A percentile compares a stretch with the other conserved stretches of the same genome.
These are phyloP conservation scores for Trichoderma simmonsii DNA, from an alignment of 2,329 filamentous ascomycete species.

Conservation along the genomic window DNA sequence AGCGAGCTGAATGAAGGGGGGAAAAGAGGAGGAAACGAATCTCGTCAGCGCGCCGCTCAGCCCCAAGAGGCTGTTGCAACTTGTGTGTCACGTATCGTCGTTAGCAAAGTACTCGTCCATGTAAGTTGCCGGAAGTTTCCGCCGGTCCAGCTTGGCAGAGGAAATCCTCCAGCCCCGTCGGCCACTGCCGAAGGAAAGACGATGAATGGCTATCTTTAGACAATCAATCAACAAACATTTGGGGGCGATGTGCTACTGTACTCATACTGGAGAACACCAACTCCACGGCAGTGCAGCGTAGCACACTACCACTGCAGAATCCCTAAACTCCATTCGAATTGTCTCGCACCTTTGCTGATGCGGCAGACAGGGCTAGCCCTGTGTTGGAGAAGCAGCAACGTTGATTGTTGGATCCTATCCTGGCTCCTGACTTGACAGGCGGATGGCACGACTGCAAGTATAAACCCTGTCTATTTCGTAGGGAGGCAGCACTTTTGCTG, in stretches of 20 bases:
- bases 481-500: not conserved
- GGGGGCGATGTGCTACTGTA: not conserved
- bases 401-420: not conserved
- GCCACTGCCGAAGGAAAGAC: slow-evolving; percentile 1
- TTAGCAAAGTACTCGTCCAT: not conserved
- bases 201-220: not conserved
- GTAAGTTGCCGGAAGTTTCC: slow-evolving; percentile 9
- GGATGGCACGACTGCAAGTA: not conserved
- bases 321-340: not conserved
- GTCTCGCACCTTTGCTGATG: not conserved
- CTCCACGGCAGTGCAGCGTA: not conserved
- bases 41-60: not conserved
- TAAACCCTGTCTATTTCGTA: not conserved
- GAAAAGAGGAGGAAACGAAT: not conserved
- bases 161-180: not conserved
- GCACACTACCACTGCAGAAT: not conserved
- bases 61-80: not conserved
- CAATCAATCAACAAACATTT: not conserved
- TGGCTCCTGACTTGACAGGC: not conserved
- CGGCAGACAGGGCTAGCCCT: slow-evolving; percentile 13
- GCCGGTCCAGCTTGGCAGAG: not conserved
- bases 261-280: not conserved
- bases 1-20: not conserved
- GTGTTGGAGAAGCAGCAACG: not conserved
- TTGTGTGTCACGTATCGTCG: slow-evolving; percentile 6